Base-by-base conservation (phyloP, 2,329 filamentous ascomycete species). In the Cladophialophora exuberans region DNA sequence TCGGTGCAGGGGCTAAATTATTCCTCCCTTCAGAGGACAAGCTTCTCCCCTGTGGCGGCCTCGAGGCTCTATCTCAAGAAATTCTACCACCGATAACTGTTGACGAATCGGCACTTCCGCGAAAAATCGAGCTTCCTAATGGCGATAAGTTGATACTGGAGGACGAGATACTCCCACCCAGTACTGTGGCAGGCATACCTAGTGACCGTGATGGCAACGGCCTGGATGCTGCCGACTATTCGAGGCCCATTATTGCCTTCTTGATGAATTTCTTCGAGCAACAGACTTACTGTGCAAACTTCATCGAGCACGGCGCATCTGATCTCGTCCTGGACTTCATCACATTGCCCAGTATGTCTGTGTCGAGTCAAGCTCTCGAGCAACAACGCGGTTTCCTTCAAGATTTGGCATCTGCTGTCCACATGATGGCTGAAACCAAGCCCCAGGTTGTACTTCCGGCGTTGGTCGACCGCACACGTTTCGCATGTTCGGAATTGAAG, bases 281-380 rank as follows among this genome's bases (percentile, higher is more conserved):
- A 66, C 79, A 82, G 53, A 79, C 79, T 28, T 81, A 95, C 64
- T 92, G 88, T 70, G 76, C 79, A 15, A 81, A 82, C 20, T 93
- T 97, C 66, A 84, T 94, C 59, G 83, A 88, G 51, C 81, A 82
- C 45, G 94, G 90, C 5, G 84, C 93, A 20, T 52, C 43, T 17
- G 90, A 97, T 69, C 79, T 88, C 46, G 78, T 97, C 17, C 78
- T 99, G 50, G 90, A 97, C 67, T 83, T 97, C 52, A 87, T 87
- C 35, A 89, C 88, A 50, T 83, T 92, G 25, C 88, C 90, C 4
- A 92, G 90, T 68, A 79, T 97, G 42, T 85, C 90, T 1, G 59
- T 61, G 11, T 35, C 38, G 6, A 54, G 57, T 41, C 46, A 62
- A 22, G 36, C 62, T 17, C 61, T 65, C 45, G 52, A 54, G n/a